Evolutionary conservation across 441 rosid genomes (phyloP).

Genomic region (Breynia disticha): DNA sequence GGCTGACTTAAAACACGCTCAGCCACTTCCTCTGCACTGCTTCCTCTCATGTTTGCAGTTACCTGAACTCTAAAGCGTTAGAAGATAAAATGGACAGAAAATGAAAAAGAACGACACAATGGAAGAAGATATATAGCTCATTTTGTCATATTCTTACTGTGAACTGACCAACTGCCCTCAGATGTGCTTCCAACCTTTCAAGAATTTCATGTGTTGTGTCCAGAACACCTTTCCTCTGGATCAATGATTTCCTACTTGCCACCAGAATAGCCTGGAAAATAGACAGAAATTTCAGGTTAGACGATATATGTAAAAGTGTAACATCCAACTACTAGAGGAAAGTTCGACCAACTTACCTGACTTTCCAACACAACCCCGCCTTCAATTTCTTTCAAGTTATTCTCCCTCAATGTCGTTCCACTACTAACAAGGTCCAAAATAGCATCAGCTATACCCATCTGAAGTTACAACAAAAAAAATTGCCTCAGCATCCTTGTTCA

Average conservation of each 20-base stretch:
- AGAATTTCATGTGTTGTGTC: conserved; percentile 75
- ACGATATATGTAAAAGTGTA: conserved; percentile 3
- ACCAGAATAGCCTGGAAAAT: conserved; percentile 73
- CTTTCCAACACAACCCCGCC: conserved; percentile 88
- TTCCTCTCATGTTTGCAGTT: conserved; percentile 90
- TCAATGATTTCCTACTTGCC: conserved; percentile 72
- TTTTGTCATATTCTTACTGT: conserved; percentile 36
- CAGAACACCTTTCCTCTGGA: conserved; percentile 56
- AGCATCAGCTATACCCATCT: conserved; percentile 99
- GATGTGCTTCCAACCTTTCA: conserved; percentile 95
- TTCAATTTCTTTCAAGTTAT: conserved; percentile 90
- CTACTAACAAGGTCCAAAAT: conserved; percentile 98
- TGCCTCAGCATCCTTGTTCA: not conserved
- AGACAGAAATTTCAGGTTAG: conserved; percentile 13
- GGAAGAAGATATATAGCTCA: conserved; percentile 4
- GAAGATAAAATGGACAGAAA: conserved; percentile 5
- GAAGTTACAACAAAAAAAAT: conserved; percentile 22
- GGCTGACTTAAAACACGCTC: conserved; percentile 64
- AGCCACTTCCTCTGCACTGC: conserved; percentile 73
- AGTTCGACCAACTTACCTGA: conserved; percentile 49
- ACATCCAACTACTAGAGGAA: not conserved
- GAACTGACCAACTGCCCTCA: conserved; percentile 84
- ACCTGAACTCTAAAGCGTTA: conserved; percentile 35
- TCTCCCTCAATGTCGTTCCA: conserved; percentile 87
- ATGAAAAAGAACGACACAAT: not conserved